Evolutionary conservation across 2,329 filamentous ascomycete genomes (phyloP), one percentile per base, ranked within the genome.

Genomic region (Colletotrichum eleusines): DNA sequence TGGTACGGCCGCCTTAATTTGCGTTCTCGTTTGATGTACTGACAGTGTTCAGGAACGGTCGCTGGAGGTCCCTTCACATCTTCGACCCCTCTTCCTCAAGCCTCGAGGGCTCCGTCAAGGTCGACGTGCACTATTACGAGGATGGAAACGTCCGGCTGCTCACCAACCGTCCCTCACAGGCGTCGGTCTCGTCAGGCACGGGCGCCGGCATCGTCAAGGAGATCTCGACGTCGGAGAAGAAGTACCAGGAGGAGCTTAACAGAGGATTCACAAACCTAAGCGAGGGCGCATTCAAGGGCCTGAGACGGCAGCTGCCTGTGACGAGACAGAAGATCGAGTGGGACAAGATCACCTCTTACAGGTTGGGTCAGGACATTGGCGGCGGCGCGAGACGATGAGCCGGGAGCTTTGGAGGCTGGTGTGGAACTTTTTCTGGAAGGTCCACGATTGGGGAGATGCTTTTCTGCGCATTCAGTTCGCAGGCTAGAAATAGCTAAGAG

Each of bases 101-200:
- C 58, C 84, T 98, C 53, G 90, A 91, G 46, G 96, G 96, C 76
- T 90, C 87, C 70, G 91, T 98, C 81, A 94, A 95, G 81, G 93
- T 98, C 64, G 95, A 98, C 76, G 95, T 99, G 62, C 96, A 99
- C 86, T 99, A 99, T 87, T 99, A 99, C 84, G 96, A 99, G 84
- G 97, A 99, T 79, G 96, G 96, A 73, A 99, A 99, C 79, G 96
- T 99, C 69, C 92, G 96, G 2, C 88, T 99, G 71, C 87, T 95
- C 73, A 98, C 96, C n/a, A 91, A 89, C 77, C 98, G 98, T 84
- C 85, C 92, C 14, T 80, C 95, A 16, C 86, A 86, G 0, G 80
- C 88, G 3, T 88, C 88, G 11, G 80, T 93, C n/a, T 81, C 89
- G 1, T 90, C 88, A 1, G 86, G 85, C 48, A 89, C 87, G 2